phyloP scores from a whole-genome alignment of 2,329 filamentous ascomycete genomes.

The Aspergillus piperis region DNA sequence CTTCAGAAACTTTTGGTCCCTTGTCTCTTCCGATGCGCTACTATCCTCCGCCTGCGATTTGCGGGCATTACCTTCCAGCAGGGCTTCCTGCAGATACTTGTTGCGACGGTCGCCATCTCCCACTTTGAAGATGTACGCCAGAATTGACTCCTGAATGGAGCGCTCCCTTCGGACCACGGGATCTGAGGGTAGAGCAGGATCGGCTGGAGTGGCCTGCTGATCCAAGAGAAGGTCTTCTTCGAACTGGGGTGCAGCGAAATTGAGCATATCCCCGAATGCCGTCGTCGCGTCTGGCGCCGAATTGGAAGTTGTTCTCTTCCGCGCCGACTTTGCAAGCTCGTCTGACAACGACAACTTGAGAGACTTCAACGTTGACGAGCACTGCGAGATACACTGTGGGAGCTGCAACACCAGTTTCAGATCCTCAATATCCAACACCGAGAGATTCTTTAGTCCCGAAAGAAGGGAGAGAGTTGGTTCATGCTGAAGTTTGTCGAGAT shows the following conservation, averaged over 20 bases:
- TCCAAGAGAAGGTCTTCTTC: too few species aligned
- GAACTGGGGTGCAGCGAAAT: too few species aligned
- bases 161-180: neutral
- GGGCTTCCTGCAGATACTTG: neutral
- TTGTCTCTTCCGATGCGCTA: neutral
- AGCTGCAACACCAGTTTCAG: neutral
- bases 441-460: neutral
- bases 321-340: neutral
- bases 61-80: neutral
- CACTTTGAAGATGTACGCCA: neutral
- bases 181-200: neutral
- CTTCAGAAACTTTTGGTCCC: neutral
- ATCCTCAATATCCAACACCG: neutral
- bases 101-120: neutral
- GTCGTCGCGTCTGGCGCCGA: too few species aligned
- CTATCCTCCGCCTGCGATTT: neutral
- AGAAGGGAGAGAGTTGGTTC: neutral
- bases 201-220: neutral
- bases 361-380: neutral
- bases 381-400: neutral
- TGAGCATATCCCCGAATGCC: too few species aligned
- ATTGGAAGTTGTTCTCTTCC: neutral
- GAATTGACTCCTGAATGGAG: neutral
- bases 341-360: conserved; percentile 2
- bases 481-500: neutral